phyloP scores from a whole-genome alignment of 495 filamentous ascomycete genomes.

The Penicillium diatomitis region DNA sequence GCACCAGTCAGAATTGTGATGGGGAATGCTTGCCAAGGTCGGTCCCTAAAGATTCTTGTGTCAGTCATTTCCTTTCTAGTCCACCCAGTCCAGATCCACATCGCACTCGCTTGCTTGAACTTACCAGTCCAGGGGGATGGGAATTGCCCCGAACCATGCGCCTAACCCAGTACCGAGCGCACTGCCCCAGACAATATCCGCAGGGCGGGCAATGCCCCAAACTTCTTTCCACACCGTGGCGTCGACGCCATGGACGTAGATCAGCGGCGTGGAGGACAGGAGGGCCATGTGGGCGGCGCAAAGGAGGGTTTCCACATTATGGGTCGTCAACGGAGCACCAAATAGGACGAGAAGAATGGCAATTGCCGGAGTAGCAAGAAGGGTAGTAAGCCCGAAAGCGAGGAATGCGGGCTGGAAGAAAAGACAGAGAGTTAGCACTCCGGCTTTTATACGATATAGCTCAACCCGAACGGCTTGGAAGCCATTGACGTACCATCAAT shows the following conservation, averaged over 20 bases:
- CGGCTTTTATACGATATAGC: not conserved
- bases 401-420: conserved; percentile 50
- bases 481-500: conserved; percentile 23
- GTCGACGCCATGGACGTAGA: conserved; percentile 81
- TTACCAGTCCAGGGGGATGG: conserved; percentile 92
- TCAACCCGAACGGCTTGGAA: not conserved
- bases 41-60: conserved; percentile 43
- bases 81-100: not conserved
- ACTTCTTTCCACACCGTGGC: conserved; percentile 64
- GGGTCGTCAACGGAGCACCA: conserved; percentile 82
- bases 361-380: conserved; percentile 56
- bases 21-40: conserved; percentile 97
- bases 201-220: conserved; percentile 35
- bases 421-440: not conserved
- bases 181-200: conserved; percentile 31
- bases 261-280: conserved; percentile 61
- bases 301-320: conserved; percentile 67
- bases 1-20: conserved; percentile 75
- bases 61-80: conserved; percentile 1
- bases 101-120: conserved; percentile 13
- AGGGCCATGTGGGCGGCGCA: conserved; percentile 74
- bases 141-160: conserved; percentile 63
- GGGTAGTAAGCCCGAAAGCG: conserved; percentile 49
- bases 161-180: conserved; percentile 42
- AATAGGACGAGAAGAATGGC: conserved; percentile 67